Conservation (phyloP, 2,329 filamentous ascomycete species). For the Colletotrichum tanaceti region DNA sequence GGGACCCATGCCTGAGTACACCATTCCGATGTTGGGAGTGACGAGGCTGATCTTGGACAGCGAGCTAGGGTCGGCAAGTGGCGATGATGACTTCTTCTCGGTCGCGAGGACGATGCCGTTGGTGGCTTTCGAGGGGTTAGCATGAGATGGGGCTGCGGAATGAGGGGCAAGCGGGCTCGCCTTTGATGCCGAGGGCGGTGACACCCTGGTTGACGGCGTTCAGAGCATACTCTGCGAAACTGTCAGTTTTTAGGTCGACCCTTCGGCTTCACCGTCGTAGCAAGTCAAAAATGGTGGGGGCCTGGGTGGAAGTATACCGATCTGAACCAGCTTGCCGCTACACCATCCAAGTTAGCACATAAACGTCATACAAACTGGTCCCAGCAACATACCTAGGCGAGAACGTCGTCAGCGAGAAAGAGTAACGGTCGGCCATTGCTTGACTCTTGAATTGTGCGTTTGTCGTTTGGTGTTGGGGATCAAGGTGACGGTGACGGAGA, state of each 20-base stretch:
- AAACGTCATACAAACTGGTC: slow-evolving; percentile 36
- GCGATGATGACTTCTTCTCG: slow-evolving; percentile 99
- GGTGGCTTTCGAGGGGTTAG: slow-evolving; percentile 72
- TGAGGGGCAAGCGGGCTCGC: slow-evolving; percentile 58
- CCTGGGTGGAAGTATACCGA: slow-evolving; percentile 66
- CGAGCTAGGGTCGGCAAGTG: slow-evolving; percentile 93
- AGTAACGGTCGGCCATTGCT: slow-evolving; percentile 97
- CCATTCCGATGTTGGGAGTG: slow-evolving; percentile 99
- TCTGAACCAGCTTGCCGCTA: slow-evolving; percentile 99
- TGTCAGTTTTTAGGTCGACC: slow-evolving; percentile 29
- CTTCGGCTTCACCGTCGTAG: not conserved
- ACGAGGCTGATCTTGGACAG: slow-evolving; percentile 98
- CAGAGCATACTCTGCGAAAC: slow-evolving; percentile 87
- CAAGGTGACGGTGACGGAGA: slow-evolving; percentile 26
- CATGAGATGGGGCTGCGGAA: slow-evolving; percentile 3
- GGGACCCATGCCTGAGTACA: slow-evolving; percentile 98
- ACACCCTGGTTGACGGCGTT: slow-evolving; percentile 99
- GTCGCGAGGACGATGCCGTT: slow-evolving; percentile 99
- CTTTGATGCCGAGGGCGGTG: slow-evolving; percentile 98
- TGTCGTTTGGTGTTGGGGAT: slow-evolving; percentile 7
- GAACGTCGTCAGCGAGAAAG: slow-evolving; percentile 99
- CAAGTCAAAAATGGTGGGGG: slow-evolving; percentile 11
- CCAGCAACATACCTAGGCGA: slow-evolving; percentile 85
- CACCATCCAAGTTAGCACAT: slow-evolving; percentile 37
- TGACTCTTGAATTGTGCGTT: slow-evolving; percentile 33